A percentile compares a stretch with the other conserved stretches of the same genome.
These are phyloP conservation scores for Petrea volubilis DNA, from an alignment of 257 asterid genomes.

Conservation along the genomic window DNA sequence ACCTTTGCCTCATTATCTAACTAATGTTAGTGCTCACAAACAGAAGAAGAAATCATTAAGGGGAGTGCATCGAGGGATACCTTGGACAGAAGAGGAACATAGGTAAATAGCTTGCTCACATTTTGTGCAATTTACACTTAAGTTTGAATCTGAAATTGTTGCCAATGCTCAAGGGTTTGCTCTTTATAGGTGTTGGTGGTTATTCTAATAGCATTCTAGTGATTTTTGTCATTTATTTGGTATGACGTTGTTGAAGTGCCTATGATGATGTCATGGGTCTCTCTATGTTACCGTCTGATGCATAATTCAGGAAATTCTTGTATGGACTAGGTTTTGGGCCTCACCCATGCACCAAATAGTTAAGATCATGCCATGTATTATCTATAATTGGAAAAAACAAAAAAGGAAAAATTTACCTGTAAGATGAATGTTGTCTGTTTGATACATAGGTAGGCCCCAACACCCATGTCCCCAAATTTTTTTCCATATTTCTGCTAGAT, in stretches of 20 bases:
- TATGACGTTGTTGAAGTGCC: conserved; percentile 7
- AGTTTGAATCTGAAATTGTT: background rate
- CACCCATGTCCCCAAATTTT: too few relatives aligned
- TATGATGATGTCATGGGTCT: background rate
- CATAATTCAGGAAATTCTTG: too few relatives aligned
- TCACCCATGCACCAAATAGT: too few relatives aligned
- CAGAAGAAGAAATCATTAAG: conserved; percentile 20
- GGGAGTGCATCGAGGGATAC: conserved; percentile 26
- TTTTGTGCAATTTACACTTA: background rate
- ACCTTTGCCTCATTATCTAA: conserved; percentile 35
- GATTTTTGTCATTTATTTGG: background rate
- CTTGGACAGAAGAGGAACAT: conserved; percentile 57
- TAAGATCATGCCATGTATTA: too few relatives aligned
- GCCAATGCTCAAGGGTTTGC: background rate
- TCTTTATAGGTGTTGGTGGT: background rate
- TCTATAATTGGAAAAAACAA: too few relatives aligned
- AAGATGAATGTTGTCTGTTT: too few relatives aligned
- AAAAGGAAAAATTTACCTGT: too few relatives aligned
- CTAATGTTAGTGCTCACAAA: conserved; percentile 1
- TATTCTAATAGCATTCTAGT: background rate
- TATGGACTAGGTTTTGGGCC: too few relatives aligned
- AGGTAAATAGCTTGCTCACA: conserved; percentile 26
- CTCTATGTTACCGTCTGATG: background rate
- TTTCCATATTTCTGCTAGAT: background rate
- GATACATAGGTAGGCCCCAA: too few relatives aligned